These are phyloP conservation scores for Fagopyrum homotropicum DNA, from an alignment of 148 eudicot genomes.

Conservation along the genomic window DNA sequence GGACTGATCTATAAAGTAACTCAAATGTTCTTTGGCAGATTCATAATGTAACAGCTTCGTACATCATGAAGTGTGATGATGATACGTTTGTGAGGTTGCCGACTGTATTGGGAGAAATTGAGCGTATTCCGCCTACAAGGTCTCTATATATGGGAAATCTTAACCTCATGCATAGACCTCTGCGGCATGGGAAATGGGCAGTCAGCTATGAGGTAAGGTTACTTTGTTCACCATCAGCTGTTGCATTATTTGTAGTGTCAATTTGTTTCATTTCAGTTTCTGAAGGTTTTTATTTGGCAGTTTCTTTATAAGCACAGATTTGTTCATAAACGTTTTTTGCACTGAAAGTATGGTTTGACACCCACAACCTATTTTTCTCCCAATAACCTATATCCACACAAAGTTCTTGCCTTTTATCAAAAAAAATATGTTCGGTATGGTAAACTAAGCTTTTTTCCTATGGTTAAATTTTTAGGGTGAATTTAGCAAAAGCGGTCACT, in stretches of 20 bases:
- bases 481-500: no score
- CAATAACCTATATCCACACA: no score
- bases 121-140: conserved; percentile 39
- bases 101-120: conserved; percentile 63
- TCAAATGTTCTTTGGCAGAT: conserved; percentile 38
- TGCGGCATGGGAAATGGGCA: conserved; percentile 94
- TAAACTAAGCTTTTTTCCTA: no score
- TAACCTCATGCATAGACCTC: conserved; percentile 83
- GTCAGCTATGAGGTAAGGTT: conserved; percentile 71
- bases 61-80: conserved; percentile 94
- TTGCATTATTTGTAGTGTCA: neutral
- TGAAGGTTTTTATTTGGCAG: neutral
- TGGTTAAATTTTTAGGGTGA: no score
- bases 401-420: no score
- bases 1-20: neutral
- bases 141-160: conserved; percentile 93
- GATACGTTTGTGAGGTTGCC: conserved; percentile 85
- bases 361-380: no score
- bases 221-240: neutral
- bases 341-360: no score
- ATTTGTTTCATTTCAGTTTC: neutral
- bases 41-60: conserved; percentile 59
- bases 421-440: no score
- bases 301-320: no score
- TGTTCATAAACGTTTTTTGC: no score